Base-by-base conservation (phyloP, 495 filamentous ascomycete species). In the Cryomyces antarcticus region DNA sequence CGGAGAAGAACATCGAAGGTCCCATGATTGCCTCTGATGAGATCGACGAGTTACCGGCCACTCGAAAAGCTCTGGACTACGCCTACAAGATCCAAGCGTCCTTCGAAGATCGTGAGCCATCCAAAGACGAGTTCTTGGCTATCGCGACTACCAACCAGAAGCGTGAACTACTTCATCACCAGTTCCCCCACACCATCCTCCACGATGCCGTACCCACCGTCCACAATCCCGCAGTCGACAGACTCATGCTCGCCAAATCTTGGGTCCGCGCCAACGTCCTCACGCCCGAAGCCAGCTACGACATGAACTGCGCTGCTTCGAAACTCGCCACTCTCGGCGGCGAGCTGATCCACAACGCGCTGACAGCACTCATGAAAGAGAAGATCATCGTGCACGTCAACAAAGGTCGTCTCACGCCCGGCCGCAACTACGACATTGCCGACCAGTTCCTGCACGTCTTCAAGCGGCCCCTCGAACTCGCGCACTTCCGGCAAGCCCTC, bases 371-470 rank as follows among this genome's bases (percentile, higher is more conserved):
- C 4, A 57, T 74, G 41, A 55, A 58, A 1, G 67, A 72, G 11
- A 75, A 74, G 31, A 63, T 81, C 34, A 64, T 87, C 31, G 64
- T 64, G 34, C 68, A 65, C 43, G 67, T 58, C 9, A 76, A 74
- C 46, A 63, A 64, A 34, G 66, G 68, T 51, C 54, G 69, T 17
- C 45, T 72, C 50, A 54, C 61, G 43, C 68, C 71, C 36, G 62
- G 73, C 48, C 44, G 71, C 53, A 55, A 70, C 45, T 56, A 57
- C 43, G 44, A 49, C 45, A 29, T 65, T 29, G 47, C 46, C 41
- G 47, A 56, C 7, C 30, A 38, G 0, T 49, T 53, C 30, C 34
- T 58, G 30, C 35, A 42, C 37, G 42, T 43, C 3, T 52, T 65
- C 28, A 42, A 51, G 13, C 58, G 55, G 44, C 49, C 50, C 6